Conservation (phyloP, 176 grass and related monocot species). For the Carex littledalei region DNA sequence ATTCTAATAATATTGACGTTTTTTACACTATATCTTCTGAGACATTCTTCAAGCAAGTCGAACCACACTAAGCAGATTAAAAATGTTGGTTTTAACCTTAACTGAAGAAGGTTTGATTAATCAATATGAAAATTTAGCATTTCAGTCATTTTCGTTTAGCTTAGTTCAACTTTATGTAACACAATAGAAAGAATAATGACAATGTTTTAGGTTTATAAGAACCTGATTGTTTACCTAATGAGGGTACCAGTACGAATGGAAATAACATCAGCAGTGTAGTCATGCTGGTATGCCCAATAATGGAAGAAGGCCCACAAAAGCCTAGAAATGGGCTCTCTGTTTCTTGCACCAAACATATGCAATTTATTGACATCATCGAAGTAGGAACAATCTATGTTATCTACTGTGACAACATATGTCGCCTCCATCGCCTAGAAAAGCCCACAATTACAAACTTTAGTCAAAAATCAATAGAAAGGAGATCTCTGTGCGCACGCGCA, state of each 20-base stretch:
- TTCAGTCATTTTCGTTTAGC: background rate
- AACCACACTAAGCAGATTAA: background rate
- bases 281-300: constrained; percentile 93
- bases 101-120: background rate
- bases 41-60: background rate
- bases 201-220: background rate
- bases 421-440: constrained; percentile 54
- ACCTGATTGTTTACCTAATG: constrained; percentile 43
- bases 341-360: constrained; percentile 49
- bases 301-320: constrained; percentile 94
- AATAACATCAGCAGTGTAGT: constrained; percentile 88
- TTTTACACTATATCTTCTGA: background rate
- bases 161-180: background rate
- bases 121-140: background rate
- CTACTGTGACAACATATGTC: constrained; percentile 58
- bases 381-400: constrained; percentile 56
- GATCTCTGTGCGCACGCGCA: background rate
- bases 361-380: constrained; percentile 79
- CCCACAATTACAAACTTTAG: constrained; percentile 16
- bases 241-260: constrained; percentile 84
- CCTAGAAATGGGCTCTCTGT: constrained; percentile 61
- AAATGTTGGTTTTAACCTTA: background rate
- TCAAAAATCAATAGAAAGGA: constrained; percentile 11
- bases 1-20: background rate
- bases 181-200: background rate